Evolutionary conservation across 768 basidiomycete species (phyloP), one percentile per base, ranked within the genome.

Genomic region (Hygrophoropsis aurantiaca): DNA sequence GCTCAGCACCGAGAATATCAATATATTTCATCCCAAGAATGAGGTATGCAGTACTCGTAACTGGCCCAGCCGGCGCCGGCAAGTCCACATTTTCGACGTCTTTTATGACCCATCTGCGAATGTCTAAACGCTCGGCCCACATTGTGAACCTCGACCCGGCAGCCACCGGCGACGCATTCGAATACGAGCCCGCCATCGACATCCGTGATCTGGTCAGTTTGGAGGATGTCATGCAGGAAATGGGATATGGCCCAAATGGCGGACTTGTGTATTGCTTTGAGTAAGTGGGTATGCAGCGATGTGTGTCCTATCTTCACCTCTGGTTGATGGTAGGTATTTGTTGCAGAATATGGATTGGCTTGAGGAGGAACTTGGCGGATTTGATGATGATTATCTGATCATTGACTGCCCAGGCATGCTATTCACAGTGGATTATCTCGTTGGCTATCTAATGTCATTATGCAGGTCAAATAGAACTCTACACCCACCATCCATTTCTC

Each of bases 181-280:
- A 97, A 67, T 87, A 93, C 62, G 85, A 87, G 50, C 97, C 97
- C 1, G 79, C 79, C 11, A 88, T 99, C 52, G 95, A 99, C 71
- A 98, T 99, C 67, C 81, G 84, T 47, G 90, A 97, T 58, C 77
- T 99, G 42, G 82, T 99, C 58, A 89, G 85, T 47, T 70, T 99
- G 42, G 83, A 97, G 50, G 97, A 99, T 70, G 93, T 94, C 53
- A 98, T 98, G 97, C 77, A 75, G 20, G 97, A 99, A 69, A 77
- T 97, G 54, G 86, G 84, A 32, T 93, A 93, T 69, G 97, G 97
- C 3, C 97, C 97, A 0, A 99, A 99, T 58, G 97, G 97, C 9
- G 97, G 94, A 4, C 74, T 99, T 43, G 83, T 99, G 47, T 97
- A 97, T 64, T 98, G 97, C 73, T 99, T 99, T 68, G 97, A 99